Conservation (phyloP, 805 yeast genomes). For the Metschnikowia reukaufii region DNA sequence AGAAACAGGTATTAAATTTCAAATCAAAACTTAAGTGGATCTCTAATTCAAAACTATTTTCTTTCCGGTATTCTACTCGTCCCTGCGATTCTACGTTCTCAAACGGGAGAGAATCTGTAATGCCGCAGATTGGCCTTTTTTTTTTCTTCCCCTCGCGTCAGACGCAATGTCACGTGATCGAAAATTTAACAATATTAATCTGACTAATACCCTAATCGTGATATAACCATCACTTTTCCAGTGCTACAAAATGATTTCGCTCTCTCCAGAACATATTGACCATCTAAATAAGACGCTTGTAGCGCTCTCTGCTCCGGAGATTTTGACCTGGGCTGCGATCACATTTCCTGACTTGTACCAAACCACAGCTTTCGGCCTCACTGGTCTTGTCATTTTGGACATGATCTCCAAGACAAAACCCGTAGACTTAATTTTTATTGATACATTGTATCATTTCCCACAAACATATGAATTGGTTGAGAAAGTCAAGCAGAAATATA, state of each 20-base stretch:
- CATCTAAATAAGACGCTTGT: slow-evolving; percentile 65
- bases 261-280: slow-evolving; percentile 50
- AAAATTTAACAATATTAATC: neutral
- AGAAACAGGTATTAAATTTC: no score
- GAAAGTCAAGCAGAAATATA: slow-evolving; percentile 54
- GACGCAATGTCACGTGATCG: slow-evolving; percentile 21
- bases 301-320: slow-evolving; percentile 63
- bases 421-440: slow-evolving; percentile 79
- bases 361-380: slow-evolving; percentile 93
- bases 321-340: slow-evolving; percentile 77
- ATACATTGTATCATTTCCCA: slow-evolving; percentile 92
- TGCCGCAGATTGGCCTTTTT: no score
- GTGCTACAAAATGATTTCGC: slow-evolving; percentile 15
- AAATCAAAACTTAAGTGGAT: no score
- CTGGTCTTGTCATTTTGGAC: slow-evolving; percentile 87
- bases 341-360: slow-evolving; percentile 83
- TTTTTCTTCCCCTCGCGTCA: neutral
- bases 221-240: neutral
- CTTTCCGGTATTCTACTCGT: no score
- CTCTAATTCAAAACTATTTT: no score
- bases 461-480: slow-evolving; percentile 80
- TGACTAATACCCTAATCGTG: neutral
- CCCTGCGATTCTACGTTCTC: no score
- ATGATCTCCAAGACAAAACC: slow-evolving; percentile 56
- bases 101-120: no score